phyloP scores from a whole-genome alignment of 2,329 filamentous ascomycete genomes.

The Teratosphaeriaceae sp. region DNA sequence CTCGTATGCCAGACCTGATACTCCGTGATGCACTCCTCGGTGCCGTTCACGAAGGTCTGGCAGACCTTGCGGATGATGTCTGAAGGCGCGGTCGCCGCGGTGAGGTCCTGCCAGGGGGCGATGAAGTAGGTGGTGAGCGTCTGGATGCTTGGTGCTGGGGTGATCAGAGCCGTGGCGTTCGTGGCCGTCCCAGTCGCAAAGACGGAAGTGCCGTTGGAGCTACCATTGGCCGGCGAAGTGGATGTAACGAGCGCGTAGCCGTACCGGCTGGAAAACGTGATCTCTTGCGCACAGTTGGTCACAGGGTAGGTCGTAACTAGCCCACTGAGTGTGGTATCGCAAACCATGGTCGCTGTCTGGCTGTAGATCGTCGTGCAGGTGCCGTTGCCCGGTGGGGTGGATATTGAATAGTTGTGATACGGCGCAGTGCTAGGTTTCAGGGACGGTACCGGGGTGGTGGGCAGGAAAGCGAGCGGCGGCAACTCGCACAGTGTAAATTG shows the following conservation, averaged over 20 bases:
- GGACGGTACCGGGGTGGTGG: constrained; percentile 17
- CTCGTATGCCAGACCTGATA: constrained; percentile 38
- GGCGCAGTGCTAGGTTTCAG: constrained; percentile 27
- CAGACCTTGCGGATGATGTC: constrained; percentile 39
- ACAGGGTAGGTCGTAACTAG: constrained; percentile 36
- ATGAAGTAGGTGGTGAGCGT: constrained; percentile 38
- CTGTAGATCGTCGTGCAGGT: constrained; percentile 37
- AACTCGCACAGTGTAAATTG: constrained; percentile 38
- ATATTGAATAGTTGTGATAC: constrained; percentile 32
- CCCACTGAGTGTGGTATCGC: constrained; percentile 37
- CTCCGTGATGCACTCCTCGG: constrained; percentile 34
- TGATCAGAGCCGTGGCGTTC: constrained; percentile 23
- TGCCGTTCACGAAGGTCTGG: constrained; percentile 29
- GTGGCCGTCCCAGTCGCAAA: constrained; percentile 6
- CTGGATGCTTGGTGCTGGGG: constrained; percentile 33
- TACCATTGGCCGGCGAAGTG: constrained; percentile 21
- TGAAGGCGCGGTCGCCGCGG: constrained; percentile 30
- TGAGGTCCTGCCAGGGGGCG: constrained; percentile 39
- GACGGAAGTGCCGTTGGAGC: constrained; percentile 7
- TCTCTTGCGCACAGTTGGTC: constrained; percentile 36
- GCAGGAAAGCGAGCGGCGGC: constrained; percentile 30
- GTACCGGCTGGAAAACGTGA: constrained; percentile 41
- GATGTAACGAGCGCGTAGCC: constrained; percentile 37
- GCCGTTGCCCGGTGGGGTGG: constrained; percentile 26
- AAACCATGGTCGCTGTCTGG: constrained; percentile 36